Evolutionary conservation across 176 grass and related monocot species (phyloP), one percentile per base, ranked within the genome.

Genomic region (Juncus effusus): DNA sequence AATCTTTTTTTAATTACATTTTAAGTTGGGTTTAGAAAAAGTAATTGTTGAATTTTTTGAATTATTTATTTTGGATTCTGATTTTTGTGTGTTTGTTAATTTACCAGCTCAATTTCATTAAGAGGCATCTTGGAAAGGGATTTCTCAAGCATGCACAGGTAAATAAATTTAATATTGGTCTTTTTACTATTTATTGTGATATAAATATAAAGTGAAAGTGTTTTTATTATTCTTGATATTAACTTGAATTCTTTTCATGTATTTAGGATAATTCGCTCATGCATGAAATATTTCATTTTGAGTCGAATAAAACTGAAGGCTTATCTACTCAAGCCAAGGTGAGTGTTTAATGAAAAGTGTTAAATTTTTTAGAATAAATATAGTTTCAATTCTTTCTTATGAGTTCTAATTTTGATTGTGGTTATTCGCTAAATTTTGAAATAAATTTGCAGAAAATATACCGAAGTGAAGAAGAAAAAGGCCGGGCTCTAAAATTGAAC

Each of bases 131-230:
- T 51, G 88, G 88, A 41, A 90, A 47, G 86, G 88, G 88, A 45
- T 93, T 99, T 62, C 83, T 99, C 68, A 99, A 93, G 80, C 94
- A 99, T 74, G 94, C 78, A 40, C 69, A 99, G 88, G 94, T 93
- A n/a, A 13, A 42, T 47, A 47, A 6, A 47, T 47, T 36, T 38
- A 47, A 63, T 10, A 44, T 63, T 12, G 5, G 44, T 6, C 15
- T 70, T 42, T 39, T 37, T 44, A 39, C 38, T n/a, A 45, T 47
- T 47, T 47, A 47, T 47, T 65, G 45, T 37, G 70, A 74, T 49
- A 38, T 36, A 60, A 7, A 61, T 8, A 55, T 72, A 9, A 36
- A 36, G 36, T n/a, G 2, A 56, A 56, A 51, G 2, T 38, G 59
- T 56, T 60, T 73, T 69, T 75, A 14, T 73, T 73, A 57, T 61